These are phyloP conservation scores for Sechiopsis laciniata DNA, from an alignment of 306 rosid species.

Conservation along the genomic window DNA sequence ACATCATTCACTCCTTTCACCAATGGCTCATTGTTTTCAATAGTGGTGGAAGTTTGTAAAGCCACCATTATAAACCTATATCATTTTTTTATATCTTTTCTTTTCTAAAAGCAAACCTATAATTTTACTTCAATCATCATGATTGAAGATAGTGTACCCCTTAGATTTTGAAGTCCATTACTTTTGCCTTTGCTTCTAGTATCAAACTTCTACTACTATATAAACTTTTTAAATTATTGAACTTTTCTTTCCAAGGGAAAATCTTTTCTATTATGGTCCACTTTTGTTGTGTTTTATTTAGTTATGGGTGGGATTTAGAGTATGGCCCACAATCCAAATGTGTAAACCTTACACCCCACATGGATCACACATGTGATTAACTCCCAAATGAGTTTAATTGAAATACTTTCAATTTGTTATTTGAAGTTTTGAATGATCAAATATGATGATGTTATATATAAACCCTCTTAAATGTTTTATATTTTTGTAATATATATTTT, in stretches of 20 bases:
- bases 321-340: not conserved
- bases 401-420: no score
- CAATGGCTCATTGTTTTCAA: not conserved
- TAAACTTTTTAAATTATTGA: not conserved
- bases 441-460: no score
- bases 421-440: no score
- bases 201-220: not conserved
- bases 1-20: not conserved
- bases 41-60: not conserved
- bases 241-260: not conserved
- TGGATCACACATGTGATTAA: no score
- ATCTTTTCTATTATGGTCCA: not conserved
- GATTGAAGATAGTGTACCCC: not conserved
- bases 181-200: constrained; percentile 6
- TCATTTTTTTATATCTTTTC: not conserved
- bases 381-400: no score
- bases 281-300: not conserved
- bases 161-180: not conserved
- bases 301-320: not conserved
- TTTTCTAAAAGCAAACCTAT: not conserved
- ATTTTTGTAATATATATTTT: no score
- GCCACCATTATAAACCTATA: not conserved
- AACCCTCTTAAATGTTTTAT: no score
- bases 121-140: not conserved
- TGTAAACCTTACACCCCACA: no score